Conservation (phyloP, 805 yeast species). For the Nakazawaea sp. region DNA sequence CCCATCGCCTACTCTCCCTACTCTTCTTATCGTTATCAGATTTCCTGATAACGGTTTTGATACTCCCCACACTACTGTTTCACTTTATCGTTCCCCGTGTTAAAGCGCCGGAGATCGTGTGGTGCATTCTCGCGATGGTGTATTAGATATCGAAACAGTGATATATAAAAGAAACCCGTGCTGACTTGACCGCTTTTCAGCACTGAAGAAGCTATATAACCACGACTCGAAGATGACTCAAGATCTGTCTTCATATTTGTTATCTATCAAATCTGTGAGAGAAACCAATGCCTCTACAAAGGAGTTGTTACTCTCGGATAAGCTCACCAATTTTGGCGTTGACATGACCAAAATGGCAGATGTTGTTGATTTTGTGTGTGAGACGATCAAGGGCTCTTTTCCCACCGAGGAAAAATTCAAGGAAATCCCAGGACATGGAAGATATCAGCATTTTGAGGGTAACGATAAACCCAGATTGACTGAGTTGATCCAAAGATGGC, state of each 20-base stretch:
- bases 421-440: constrained; percentile 57
- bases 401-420: constrained; percentile 30
- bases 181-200: too few species aligned
- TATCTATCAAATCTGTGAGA: constrained; percentile 49
- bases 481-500: constrained; percentile 32
- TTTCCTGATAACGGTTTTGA: too few species aligned
- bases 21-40: too few species aligned
- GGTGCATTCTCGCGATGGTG: too few species aligned
- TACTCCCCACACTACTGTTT: too few species aligned
- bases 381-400: constrained; percentile 38
- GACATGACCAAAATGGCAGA: constrained; percentile 32
- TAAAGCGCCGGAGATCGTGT: too few species aligned
- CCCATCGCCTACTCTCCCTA: too few species aligned
- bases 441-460: constrained; percentile 60
- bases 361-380: constrained; percentile 38
- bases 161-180: too few species aligned
- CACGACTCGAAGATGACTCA: constrained; percentile 9
- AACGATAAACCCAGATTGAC: constrained; percentile 40
- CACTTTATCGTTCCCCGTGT: too few species aligned
- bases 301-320: constrained; percentile 27
- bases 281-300: constrained; percentile 41
- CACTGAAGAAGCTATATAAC: too few species aligned
- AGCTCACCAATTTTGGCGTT: constrained; percentile 37
- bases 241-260: constrained; percentile 23
- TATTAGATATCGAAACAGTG: too few species aligned